phyloP scores from a whole-genome alignment of 768 basidiomycete genomes.

The Russula ochroleuca region DNA sequence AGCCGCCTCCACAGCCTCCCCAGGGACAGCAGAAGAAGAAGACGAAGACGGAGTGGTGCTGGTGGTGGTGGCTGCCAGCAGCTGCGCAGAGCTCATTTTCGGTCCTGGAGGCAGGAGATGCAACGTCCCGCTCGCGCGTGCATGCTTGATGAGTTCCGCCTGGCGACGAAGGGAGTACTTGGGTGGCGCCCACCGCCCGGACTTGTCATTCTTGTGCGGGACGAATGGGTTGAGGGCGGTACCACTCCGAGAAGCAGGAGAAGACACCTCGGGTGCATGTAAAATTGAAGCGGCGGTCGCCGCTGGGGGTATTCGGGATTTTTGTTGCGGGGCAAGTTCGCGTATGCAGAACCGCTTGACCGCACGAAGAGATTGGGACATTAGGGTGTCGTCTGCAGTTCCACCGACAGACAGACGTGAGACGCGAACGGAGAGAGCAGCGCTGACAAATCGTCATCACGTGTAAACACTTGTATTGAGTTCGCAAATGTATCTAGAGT shows the following conservation, averaged over 20 bases:
- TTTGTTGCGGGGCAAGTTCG: constrained; percentile 36
- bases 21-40: background rate
- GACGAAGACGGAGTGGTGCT: constrained; percentile 27
- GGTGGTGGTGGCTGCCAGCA: constrained; percentile 28
- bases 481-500: constrained; percentile 30
- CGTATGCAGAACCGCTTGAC: constrained; percentile 46
- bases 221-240: constrained; percentile 61
- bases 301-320: constrained; percentile 38
- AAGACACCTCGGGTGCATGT: constrained; percentile 12
- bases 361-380: constrained; percentile 32
- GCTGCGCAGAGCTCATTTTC: constrained; percentile 42
- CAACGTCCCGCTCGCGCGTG: constrained; percentile 48
- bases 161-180: constrained; percentile 72
- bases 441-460: background rate
- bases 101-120: constrained; percentile 66
- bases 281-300: constrained; percentile 17
- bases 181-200: constrained; percentile 63
- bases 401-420: background rate
- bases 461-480: background rate
- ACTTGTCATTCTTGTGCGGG: constrained; percentile 53
- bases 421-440: background rate
- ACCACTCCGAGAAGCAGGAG: constrained; percentile 21
- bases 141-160: constrained; percentile 72
- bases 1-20: background rate
- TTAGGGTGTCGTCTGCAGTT: background rate